Conservation (phyloP, 2,329 filamentous ascomycete genomes). For the Amylocarpus encephaloides region DNA sequence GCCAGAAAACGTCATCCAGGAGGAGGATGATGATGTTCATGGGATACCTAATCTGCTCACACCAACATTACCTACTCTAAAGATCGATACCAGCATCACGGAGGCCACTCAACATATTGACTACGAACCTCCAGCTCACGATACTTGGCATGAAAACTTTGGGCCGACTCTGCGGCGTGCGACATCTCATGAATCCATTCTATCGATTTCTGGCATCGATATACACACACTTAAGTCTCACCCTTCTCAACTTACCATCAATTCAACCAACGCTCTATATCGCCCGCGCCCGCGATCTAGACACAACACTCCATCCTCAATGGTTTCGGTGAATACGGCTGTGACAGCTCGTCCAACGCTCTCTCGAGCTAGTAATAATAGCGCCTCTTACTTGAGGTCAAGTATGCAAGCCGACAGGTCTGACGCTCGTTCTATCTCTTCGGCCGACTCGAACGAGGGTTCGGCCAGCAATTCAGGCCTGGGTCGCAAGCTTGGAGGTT, state of each 20-base stretch:
- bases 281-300: conserved; percentile 42
- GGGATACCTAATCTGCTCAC: conserved; percentile 23
- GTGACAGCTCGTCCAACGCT: conserved; percentile 54
- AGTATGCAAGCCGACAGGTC: conserved; percentile 35
- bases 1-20: conserved; percentile 30
- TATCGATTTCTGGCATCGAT: conserved; percentile 82
- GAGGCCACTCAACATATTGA: conserved; percentile 19
- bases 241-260: conserved; percentile 65
- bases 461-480: conserved; percentile 28
- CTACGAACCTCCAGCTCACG: conserved; percentile 2
- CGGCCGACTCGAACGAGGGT: conserved; percentile 20
- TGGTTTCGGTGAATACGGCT: conserved; percentile 47
- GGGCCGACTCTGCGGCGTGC: conserved; percentile 53
- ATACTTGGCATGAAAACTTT: conserved; percentile 29
- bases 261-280: conserved; percentile 41
- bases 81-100: conserved; percentile 21
- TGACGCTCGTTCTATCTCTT: conserved; percentile 30
- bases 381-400: conserved; percentile 50
- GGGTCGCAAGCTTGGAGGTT: conserved; percentile 54
- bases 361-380: conserved; percentile 41
- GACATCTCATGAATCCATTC: conserved; percentile 78
- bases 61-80: conserved; percentile 17
- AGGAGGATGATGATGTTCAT: conserved; percentile 31
- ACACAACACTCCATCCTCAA: conserved; percentile 32
- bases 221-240: conserved; percentile 75